Base-by-base conservation (phyloP, 208 protist species). In the Kentomonas sorsogonicus region DNA sequence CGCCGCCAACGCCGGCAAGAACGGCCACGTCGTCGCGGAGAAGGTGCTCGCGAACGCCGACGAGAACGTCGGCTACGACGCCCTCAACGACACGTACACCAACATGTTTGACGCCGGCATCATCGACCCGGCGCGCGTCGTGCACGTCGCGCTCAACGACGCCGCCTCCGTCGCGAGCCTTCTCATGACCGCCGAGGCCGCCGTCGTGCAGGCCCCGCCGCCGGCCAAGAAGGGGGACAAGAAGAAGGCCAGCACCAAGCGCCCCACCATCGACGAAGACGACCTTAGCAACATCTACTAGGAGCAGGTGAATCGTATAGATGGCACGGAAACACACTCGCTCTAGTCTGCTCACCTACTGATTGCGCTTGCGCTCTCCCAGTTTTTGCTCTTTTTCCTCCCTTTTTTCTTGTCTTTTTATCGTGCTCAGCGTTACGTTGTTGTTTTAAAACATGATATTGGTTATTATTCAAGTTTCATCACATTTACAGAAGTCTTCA, bases 111-210 rank as follows among this genome's bases (percentile, higher is more conserved):
- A 98, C 40, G 84, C 90, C 11, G 98, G 98, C 70, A 99, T 99
- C 70, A 98, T 99, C 72, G 98, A 99, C 83, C 98, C 98, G 52
- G 95, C 96, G 47, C 99, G 99, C 79, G 98, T 99, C n/a, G 97
- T 99, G 55, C 80, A 90, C 51, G 97, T 97, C 16, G 97, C 97
- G 13, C 75, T 99, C 26, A 74, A 87, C 36, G 97, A 99, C 65
- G 96, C 97, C 30, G 77, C 96, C 16, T 96, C 83, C 45, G 97
- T 99, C 18, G 93, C 98, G 5, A 93, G 96, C 25, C 82, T 99
- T 23, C 98, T 99, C 95, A 98, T 97, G 65, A 99, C 98, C 2
- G 97, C 97, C 25, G 98, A 99, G 78, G 89, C 83, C n/a, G n/a
- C n/a, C n/a, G n/a, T n/a, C n/a, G n/a, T n/a, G n/a, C n/a, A n/a